Conservation (phyloP, 768 basidiomycete species). For the Agaricus bisporus region DNA sequence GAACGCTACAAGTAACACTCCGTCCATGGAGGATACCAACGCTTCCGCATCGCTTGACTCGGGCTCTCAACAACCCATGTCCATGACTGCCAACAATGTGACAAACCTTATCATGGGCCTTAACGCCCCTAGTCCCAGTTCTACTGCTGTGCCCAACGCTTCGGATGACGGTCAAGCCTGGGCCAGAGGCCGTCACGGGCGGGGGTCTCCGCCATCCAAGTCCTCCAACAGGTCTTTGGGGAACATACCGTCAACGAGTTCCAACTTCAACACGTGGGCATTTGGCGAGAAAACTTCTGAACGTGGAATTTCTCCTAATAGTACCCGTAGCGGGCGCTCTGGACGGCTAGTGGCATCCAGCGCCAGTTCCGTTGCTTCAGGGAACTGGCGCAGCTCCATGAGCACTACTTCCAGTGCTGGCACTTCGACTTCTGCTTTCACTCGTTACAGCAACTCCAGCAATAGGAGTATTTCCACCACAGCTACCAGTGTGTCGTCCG, state of each 20-base stretch:
- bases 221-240: conserved; percentile 23
- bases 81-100: conserved; percentile 74
- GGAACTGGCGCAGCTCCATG: conserved; percentile 77
- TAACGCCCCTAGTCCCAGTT: conserved; percentile 35
- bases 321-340: conserved; percentile 39
- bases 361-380: conserved; percentile 56
- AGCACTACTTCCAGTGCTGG: conserved; percentile 64
- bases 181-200: conserved; percentile 42
- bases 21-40: conserved; percentile 34
- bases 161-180: conserved; percentile 39
- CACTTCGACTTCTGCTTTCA: conserved; percentile 68
- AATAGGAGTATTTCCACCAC: conserved; percentile 69
- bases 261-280: conserved; percentile 26
- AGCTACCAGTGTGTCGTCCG: conserved; percentile 72
- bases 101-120: conserved; percentile 69
- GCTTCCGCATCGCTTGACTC: conserved; percentile 24
- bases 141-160: conserved; percentile 18
- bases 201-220: conserved; percentile 17
- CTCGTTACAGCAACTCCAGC: conserved; percentile 74
- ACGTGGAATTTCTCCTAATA: conserved; percentile 56
- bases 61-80: conserved; percentile 33
- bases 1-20: conserved; percentile 29
- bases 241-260: conserved; percentile 20
- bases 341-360: conserved; percentile 44
- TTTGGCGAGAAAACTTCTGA: conserved; percentile 26